Base-by-base conservation (phyloP, 2,329 filamentous ascomycete genomes). In the Dactylonectria macrodidyma region DNA sequence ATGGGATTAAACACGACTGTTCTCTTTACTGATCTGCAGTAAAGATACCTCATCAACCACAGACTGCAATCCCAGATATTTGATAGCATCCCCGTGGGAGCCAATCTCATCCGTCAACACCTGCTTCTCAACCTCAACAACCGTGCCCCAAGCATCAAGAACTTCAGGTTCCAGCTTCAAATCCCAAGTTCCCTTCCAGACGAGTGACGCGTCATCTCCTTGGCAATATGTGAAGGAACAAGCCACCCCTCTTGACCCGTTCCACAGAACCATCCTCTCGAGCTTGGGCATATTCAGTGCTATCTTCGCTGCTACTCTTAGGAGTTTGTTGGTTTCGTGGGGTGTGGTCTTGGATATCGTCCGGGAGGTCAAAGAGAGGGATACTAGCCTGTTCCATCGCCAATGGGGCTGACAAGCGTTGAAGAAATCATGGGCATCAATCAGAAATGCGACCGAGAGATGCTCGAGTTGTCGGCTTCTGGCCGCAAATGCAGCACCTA, bases 141-240 rank as follows among this genome's bases (percentile, higher is more conserved):
- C 46, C 16, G 1, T 34, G 24, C 54, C 19, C 69, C 67, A 72
- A 12, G 19, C 12, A 1, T 51, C 4, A 12, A 66, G 26, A 9
- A 54, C 48, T 0, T 5, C 3, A 51, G 59, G 38, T 8, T 38
- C 24, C 36, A 72, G 10, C 16, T 34, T 26, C 16, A 67, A 2
- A n/a, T 56, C 36, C 48, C 36, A 63, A 11, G 60, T 71, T 12
- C 52, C 71, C 2, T 38, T 58, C 71, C 71, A 73, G n/a, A 6
- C 16, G 5, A 72, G 30, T 6, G 46, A 56, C 10, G n/a, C 24
- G 19, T 1, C 19, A 51, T 47, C 2, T 26, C 33, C 1, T 47
- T 48, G 24, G 10, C 36, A 3, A 6, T 50, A 73, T 1, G 55
- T 69, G 3, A 72, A 72, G 0, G 62, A 47, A 14, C 65, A 71